These are phyloP conservation scores for Phialophora verrucosa DNA, from an alignment of 2,329 filamentous ascomycete genomes.

Conservation along the genomic window DNA sequence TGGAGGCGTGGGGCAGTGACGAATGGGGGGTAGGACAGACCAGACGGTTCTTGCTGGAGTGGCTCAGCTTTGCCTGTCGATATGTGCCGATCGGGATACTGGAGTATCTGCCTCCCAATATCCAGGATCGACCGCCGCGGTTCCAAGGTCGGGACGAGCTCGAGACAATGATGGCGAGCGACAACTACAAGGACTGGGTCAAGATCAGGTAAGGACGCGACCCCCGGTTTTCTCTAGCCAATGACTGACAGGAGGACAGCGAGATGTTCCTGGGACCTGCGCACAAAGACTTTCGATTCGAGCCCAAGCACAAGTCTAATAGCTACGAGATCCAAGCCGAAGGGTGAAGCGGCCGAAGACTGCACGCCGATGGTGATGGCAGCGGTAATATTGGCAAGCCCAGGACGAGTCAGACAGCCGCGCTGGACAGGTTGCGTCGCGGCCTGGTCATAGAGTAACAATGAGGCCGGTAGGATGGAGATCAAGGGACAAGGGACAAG, in stretches of 20 bases:
- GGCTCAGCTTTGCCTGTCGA: constrained; percentile 89
- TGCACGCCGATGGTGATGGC: background rate
- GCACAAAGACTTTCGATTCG: constrained; percentile 88
- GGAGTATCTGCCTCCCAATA: constrained; percentile 82
- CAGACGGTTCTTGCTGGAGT: constrained; percentile 89
- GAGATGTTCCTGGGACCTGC: constrained; percentile 97
- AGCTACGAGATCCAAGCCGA: constrained; percentile 82
- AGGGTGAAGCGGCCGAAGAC: constrained; percentile 52
- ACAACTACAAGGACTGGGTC: constrained; percentile 96
- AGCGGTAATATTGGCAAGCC: background rate
- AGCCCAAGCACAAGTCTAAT: constrained; percentile 97
- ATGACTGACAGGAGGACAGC: constrained; percentile 54
- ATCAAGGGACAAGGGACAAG: background rate
- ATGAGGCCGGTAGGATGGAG: background rate
- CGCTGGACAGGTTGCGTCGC: background rate
- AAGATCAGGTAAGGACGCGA: constrained; percentile 78
- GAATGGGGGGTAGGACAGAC: constrained; percentile 92
- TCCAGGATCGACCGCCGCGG: constrained; percentile 87
- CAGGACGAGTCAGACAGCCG: background rate
- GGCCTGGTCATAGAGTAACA: background rate
- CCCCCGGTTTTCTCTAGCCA: constrained; percentile 31
- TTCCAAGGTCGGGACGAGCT: constrained; percentile 86
- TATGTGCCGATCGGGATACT: constrained; percentile 90
- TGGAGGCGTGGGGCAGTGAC: constrained; percentile 95
- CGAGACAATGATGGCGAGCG: constrained; percentile 89